Conservation (phyloP, 176 grass and related monocot species). For the Tuctoria greenei region DNA sequence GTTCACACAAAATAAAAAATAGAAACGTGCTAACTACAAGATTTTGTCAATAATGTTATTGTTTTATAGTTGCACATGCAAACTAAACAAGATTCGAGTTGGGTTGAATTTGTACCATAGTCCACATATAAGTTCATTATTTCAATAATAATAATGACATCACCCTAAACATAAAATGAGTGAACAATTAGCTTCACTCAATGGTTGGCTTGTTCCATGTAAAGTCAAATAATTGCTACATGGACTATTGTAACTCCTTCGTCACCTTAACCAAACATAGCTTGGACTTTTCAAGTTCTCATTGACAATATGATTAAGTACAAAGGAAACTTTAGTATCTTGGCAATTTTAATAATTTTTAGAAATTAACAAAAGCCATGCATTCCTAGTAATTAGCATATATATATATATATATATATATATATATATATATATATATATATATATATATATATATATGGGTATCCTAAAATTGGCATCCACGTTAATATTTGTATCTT, state of each 20-base stretch:
- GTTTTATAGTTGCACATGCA: too few species aligned
- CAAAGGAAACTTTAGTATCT: neutral
- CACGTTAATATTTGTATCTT: neutral
- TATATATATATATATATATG: neutral
- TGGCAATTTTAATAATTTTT: neutral
- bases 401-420: too few species aligned
- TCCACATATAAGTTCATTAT: too few species aligned
- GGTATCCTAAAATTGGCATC: neutral
- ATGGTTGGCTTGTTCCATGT: neutral
- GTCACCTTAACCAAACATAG: neutral
- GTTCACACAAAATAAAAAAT: neutral
- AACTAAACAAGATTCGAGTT: too few species aligned
- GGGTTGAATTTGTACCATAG: too few species aligned
- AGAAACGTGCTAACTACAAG: too few species aligned
- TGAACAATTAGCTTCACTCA: neutral
- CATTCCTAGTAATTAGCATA: neutral
- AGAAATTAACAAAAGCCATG: neutral
- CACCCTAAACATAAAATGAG: neutral
- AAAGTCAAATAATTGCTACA: neutral
- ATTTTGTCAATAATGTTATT: too few species aligned
- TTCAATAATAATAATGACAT: too few species aligned
- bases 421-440: neutral
- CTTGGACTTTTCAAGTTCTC: neutral
- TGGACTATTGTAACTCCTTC: neutral
- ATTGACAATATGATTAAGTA: neutral